phyloP scores from a whole-genome alignment of 1,284 basidiomycete genomes.

The Somion occarium region DNA sequence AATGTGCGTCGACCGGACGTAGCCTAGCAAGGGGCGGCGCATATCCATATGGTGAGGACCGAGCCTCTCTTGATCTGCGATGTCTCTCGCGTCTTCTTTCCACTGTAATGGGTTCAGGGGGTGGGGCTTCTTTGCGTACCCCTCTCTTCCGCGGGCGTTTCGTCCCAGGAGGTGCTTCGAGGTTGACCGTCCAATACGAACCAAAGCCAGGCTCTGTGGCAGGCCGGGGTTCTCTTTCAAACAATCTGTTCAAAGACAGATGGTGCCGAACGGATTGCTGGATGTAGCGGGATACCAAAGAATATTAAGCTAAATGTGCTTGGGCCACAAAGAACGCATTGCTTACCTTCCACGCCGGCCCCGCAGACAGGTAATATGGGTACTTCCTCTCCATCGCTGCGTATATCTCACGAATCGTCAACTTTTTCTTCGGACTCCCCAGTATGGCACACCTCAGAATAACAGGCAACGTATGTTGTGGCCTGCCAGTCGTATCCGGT shows the following conservation, averaged over 20 bases:
- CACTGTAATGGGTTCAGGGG: not conserved
- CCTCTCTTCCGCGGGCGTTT: conserved; percentile 78
- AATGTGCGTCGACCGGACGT: conserved; percentile 27
- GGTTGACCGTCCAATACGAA: conserved; percentile 81
- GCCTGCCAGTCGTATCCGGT: conserved; percentile 69
- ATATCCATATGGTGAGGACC: conserved; percentile 9
- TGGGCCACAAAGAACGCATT: conserved; percentile 12
- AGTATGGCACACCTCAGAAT: conserved; percentile 78
- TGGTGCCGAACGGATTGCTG: conserved; percentile 84
- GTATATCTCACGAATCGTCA: conserved; percentile 79
- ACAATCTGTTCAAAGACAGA: conserved; percentile 71
- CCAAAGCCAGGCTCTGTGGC: conserved; percentile 79
- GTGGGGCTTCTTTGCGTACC: conserved; percentile 29
- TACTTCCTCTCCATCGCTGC: conserved; percentile 81
- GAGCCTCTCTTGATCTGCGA: not conserved
- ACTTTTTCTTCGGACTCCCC: conserved; percentile 65
- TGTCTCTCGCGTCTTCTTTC: not conserved
- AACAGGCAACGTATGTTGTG: conserved; percentile 76
- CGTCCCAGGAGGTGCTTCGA: conserved; percentile 72
- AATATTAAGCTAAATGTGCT: conserved; percentile 6
- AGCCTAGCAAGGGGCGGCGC: conserved; percentile 23
- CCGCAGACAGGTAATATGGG: conserved; percentile 70
- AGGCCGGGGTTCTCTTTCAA: conserved; percentile 73
- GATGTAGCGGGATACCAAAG: too few relatives aligned
- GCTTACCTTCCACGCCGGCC: conserved; percentile 75